Percentiles rank a stretch among this genome's conserved stretches.
Conservation (phyloP, 2,329 filamentous ascomycete species). For the Colletotrichum lupini region DNA sequence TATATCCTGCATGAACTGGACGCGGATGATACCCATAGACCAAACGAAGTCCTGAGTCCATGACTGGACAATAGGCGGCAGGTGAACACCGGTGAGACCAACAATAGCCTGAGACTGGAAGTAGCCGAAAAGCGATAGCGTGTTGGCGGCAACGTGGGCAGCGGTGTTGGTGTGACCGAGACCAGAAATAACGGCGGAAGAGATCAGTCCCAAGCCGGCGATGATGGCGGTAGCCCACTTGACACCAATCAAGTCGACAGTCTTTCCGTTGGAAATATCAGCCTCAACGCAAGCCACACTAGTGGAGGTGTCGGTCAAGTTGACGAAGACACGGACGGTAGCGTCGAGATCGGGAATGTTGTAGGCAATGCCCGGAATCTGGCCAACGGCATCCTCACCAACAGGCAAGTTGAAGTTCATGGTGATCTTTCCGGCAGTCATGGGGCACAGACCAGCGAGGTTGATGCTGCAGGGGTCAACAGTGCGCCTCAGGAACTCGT, state of each 20-base stretch:
- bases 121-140: conserved; percentile 92
- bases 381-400: conserved; percentile 63
- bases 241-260: conserved; percentile 87
- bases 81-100: conserved; percentile 81
- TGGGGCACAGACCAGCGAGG: conserved; percentile 85
- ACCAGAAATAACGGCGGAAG: conserved; percentile 89
- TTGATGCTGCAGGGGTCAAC: conserved; percentile 81
- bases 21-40: conserved; percentile 94
- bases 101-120: conserved; percentile 95
- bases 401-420: conserved; percentile 78
- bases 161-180: conserved; percentile 94
- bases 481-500: conserved; percentile 72
- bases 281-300: conserved; percentile 90
- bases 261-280: conserved; percentile 89
- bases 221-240: conserved; percentile 92
- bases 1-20: conserved; percentile 88
- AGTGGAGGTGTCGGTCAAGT: conserved; percentile 68
- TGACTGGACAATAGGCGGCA: conserved; percentile 88
- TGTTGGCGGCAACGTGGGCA: conserved; percentile 92
- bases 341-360: conserved; percentile 92
- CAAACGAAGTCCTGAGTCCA: conserved; percentile 99
- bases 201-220: conserved; percentile 82
- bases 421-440: conserved; percentile 85
- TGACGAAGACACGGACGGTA: conserved; percentile 84
- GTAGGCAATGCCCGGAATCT: conserved; percentile 87